Evolutionary conservation across 768 basidiomycete species (phyloP).

Genomic region (Suillus plorans): DNA sequence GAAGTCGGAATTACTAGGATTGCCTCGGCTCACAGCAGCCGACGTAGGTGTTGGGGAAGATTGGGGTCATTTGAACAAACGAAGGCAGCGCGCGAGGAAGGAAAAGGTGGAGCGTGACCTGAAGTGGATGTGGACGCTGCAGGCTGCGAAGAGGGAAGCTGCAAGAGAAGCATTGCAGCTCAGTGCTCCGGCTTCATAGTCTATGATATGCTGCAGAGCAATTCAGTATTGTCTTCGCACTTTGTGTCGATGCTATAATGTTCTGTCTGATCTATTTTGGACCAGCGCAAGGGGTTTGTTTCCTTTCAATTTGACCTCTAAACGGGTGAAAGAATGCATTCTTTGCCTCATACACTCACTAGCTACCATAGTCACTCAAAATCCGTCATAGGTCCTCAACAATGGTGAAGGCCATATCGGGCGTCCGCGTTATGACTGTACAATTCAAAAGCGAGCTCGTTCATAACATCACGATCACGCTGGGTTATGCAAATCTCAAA

Average conservation of each 20-base stretch:
- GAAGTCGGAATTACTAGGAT: too few relatives aligned
- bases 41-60: too few relatives aligned
- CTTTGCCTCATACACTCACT: conserved; percentile 3
- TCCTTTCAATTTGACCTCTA: conserved; percentile 19
- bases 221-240: background rate
- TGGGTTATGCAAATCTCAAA: conserved; percentile 99
- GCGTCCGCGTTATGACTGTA: conserved; percentile 97
- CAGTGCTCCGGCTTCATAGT: conserved; percentile 1
- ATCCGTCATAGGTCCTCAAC: conserved; percentile 21
- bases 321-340: background rate
- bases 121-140: too few relatives aligned
- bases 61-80: too few relatives aligned
- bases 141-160: background rate
- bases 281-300: too few relatives aligned
- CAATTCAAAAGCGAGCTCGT: conserved; percentile 99
- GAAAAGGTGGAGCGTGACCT: too few relatives aligned
- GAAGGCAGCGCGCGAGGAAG: too few relatives aligned
- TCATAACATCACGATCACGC: conserved; percentile 98
- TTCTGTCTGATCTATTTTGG: background rate
- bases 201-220: background rate
- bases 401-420: conserved; percentile 97
- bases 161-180: background rate
- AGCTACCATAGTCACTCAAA: background rate
- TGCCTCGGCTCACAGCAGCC: too few relatives aligned
- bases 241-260: too few relatives aligned